Base-by-base conservation (phyloP, 257 asterid species). In the Nicotiana obtusifolia region DNA sequence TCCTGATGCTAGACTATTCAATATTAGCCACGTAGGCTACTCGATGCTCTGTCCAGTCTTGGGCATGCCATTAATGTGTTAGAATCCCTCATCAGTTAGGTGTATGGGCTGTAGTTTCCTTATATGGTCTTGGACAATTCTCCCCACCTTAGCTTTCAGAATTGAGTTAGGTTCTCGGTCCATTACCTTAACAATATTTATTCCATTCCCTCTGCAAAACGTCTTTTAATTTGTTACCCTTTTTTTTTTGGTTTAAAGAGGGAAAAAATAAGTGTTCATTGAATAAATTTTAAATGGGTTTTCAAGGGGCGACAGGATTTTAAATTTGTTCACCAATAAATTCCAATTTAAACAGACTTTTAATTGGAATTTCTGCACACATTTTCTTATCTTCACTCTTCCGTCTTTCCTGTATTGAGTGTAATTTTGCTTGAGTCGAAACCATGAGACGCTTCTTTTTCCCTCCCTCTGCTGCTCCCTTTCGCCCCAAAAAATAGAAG, bases 1-100 rank as follows among this genome's bases (percentile, higher is more conserved):
- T 73, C 79, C 61, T 73, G 37, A 47, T 73, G 61, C 8, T 47
- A 44, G 79, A 14, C 79, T 73, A 73, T 73, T 73, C 52, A 56
- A 73, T 73, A 28, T 75, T 75, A 44, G 22, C 16, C 22, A 47
- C 15, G 22, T 24, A 47, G 14, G 60, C 49, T 33, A 31, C 41
- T 20, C 4, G 16, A 71, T 13, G 20, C 35, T 71, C 35, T 44
- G 78, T 44, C 78, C 22, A 75, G 20, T 71, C 62, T 75, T 75
- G 44, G 57, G 44, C 28, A 35, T 73, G 80, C 44, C 0, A 15
- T 49, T 14, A 47, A 15, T 47, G 10, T 49, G 28, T 75, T 15
- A 75, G 22, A 47, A 75, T 49, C 44, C 80, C 62, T 47, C 62
- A 75, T 49, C 15, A 4, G 80, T 75, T 47, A 75, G 62, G 24